These are phyloP conservation scores for Periconia digitata DNA, from an alignment of 2,329 filamentous ascomycete species.

Conservation along the genomic window DNA sequence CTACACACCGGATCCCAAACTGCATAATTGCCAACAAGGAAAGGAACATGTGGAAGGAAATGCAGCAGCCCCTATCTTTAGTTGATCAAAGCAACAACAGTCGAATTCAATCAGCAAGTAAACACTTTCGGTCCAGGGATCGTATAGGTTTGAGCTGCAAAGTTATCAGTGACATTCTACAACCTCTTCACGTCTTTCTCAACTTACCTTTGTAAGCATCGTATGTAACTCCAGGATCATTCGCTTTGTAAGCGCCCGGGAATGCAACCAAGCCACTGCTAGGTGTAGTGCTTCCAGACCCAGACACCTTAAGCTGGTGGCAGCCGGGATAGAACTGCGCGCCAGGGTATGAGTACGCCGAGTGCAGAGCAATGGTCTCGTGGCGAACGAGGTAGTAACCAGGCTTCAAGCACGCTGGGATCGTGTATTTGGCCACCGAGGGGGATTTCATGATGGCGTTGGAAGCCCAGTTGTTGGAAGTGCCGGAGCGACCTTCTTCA, in stretches of 20 bases:
- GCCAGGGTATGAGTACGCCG: slow-evolving; percentile 52
- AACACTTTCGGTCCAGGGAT: slow-evolving; percentile 16
- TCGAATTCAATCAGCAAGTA: no score
- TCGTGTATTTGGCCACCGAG: slow-evolving; percentile 54
- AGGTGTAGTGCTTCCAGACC: slow-evolving; percentile 49
- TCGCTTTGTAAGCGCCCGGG: slow-evolving; percentile 56
- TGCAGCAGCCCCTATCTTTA: no score
- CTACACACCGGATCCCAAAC: no score
- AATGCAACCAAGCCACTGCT: slow-evolving; percentile 49
- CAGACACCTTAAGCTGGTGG: slow-evolving; percentile 59
- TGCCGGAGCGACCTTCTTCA: slow-evolving; percentile 54
- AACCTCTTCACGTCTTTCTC: neutral
- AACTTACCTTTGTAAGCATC: slow-evolving; percentile 51
- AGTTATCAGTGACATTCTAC: neutral
- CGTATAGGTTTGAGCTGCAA: slow-evolving; percentile 6
- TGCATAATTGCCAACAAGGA: no score
- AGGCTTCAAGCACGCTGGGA: slow-evolving; percentile 54
- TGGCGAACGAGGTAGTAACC: slow-evolving; percentile 63
- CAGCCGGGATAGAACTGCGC: slow-evolving; percentile 62
- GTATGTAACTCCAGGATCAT: slow-evolving; percentile 56
- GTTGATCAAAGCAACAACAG: no score
- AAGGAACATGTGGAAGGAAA: no score
- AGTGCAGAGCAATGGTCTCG: slow-evolving; percentile 59
- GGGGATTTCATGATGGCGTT: slow-evolving; percentile 49
- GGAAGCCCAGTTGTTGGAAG: slow-evolving; percentile 53